Evolutionary conservation across 2,329 filamentous ascomycete genomes (phyloP), one percentile per base, ranked within the genome.

Genomic region (Apiospora marii): DNA sequence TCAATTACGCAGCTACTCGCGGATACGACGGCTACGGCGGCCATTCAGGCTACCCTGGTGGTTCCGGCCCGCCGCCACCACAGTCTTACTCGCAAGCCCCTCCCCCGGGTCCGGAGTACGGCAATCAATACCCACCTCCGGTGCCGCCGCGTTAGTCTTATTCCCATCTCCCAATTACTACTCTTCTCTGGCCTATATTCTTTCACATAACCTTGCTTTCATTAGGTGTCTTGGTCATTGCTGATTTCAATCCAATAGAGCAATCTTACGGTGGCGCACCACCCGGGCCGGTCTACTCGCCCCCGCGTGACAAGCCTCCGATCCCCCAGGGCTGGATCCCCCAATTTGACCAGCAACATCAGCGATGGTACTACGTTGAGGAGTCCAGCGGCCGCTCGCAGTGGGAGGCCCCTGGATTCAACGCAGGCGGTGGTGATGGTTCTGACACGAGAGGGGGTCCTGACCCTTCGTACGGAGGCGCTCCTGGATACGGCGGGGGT

Each of bases 361-460:
- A 91, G 78, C 88, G 89, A 71, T 92, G 89, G 84, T 93, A 89
- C 82, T 93, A 91, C 78, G 85, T 90, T 72, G 90, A 93, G 80
- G 83, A 89, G 72, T 84, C 87, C 67, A 89, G 89, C 16, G 89
- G 90, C 27, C 87, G 86, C 72, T 87, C 89, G 0, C 90, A 74
- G 46, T 74, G 73, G 73, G 73, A 74, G n/a, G 73, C 73, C 67
- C 68, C 74, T 51, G 72, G 70, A 41, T 70, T 49, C 24, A 61
- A 73, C 58, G 49, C 51, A 14, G 58, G 58, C 3, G 68, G 27
- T 30, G 27, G 27, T 30, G 27, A 4, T 2, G 27, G 48, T 2
- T 48, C 68, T 43, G 64, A 34, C 30, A 70, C 69, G 5, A 61
- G 72, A 24, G 72, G 72, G 19, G 72, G 72, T 48, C 61, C 48